Evolutionary conservation across 1,284 basidiomycete species (phyloP).

Genomic region (Cryptococcus sp.): DNA sequence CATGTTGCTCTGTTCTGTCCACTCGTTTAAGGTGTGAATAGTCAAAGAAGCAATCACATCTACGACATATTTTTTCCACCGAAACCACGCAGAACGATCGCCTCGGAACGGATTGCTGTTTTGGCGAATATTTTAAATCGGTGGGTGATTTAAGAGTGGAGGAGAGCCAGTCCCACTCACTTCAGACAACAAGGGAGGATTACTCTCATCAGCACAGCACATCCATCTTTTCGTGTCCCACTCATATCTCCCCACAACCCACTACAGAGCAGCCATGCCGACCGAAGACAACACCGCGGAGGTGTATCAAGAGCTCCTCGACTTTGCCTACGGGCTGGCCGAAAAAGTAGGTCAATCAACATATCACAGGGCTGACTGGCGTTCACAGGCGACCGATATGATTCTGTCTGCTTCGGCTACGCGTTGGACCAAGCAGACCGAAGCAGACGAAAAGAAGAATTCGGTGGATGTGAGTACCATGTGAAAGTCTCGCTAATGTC

Average conservation of each 20-base stretch:
- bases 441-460: slow-evolving; percentile 40
- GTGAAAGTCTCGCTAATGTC: slow-evolving; percentile 2
- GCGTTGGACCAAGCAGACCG: slow-evolving; percentile 26
- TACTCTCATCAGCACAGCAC: too few relatives aligned
- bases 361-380: background rate
- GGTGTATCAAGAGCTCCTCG: slow-evolving; percentile 28
- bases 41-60: background rate
- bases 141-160: background rate
- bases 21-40: background rate
- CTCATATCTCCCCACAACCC: too few relatives aligned
- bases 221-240: too few relatives aligned
- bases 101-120: slow-evolving; percentile 1
- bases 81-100: background rate
- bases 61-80: background rate
- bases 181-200: too few relatives aligned
- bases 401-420: slow-evolving; percentile 32
- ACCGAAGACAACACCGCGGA: slow-evolving; percentile 4
- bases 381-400: slow-evolving; percentile 16
- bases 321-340: slow-evolving; percentile 32
- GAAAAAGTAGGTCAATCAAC: slow-evolving; percentile 21
- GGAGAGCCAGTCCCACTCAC: background rate
- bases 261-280: background rate
- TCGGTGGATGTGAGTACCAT: slow-evolving; percentile 59
- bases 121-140: background rate
- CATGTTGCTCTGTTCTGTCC: slow-evolving; percentile 9